These are phyloP conservation scores for Pythium aristosporum DNA, from an alignment of 352 stramenopile genomes.

Conservation along the genomic window DNA sequence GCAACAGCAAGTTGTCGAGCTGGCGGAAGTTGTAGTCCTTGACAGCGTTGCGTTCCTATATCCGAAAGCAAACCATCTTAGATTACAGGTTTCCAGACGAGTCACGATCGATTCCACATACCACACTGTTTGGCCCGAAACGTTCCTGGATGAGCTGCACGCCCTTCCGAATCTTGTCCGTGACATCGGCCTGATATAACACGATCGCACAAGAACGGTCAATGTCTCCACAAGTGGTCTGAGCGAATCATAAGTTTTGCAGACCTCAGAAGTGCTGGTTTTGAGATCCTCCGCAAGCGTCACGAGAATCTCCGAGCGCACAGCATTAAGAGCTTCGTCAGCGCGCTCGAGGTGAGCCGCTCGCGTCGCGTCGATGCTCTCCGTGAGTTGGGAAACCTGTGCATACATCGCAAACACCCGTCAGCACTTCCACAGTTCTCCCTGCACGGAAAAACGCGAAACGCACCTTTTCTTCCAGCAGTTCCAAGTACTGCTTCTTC, in stretches of 20 bases:
- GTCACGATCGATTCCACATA: slow-evolving; percentile 18
- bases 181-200: slow-evolving; percentile 29
- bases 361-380: slow-evolving; percentile 82
- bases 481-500: slow-evolving; percentile 89
- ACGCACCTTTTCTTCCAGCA: slow-evolving; percentile 83
- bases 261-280: slow-evolving; percentile 45
- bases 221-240: neutral
- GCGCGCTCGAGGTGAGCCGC: slow-evolving; percentile 73
- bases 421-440: neutral
- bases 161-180: slow-evolving; percentile 75
- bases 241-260: too few relatives aligned
- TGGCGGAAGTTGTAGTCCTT: slow-evolving; percentile 91
- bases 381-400: slow-evolving; percentile 82
- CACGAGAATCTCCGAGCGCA: slow-evolving; percentile 75
- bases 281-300: slow-evolving; percentile 69
- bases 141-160: slow-evolving; percentile 80
- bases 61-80: slow-evolving; percentile 19
- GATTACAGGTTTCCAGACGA: neutral
- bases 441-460: too few relatives aligned
- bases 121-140: slow-evolving; percentile 83
- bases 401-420: neutral
- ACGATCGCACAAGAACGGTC: neutral
- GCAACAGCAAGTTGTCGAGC: slow-evolving; percentile 80
- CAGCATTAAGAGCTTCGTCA: slow-evolving; percentile 72
- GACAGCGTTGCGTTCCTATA: slow-evolving; percentile 62